These are phyloP conservation scores for Populus pruinosa DNA, from an alignment of 345 rosid species.

Conservation along the genomic window DNA sequence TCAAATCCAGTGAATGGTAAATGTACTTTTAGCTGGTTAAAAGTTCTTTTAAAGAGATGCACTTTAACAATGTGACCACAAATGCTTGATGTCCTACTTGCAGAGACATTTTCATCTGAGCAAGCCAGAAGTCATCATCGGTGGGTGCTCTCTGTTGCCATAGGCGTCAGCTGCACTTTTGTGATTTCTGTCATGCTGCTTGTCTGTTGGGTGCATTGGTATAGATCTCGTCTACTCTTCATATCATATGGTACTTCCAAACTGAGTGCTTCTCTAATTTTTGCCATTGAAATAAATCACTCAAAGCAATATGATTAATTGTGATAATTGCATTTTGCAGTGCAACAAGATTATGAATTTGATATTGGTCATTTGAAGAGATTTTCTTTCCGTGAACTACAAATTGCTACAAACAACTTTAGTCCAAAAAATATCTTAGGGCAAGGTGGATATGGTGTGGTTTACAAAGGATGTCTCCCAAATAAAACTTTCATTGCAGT, in stretches of 20 bases:
- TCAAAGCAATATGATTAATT: not conserved
- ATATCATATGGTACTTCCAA: slow-evolving; percentile 54
- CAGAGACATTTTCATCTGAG: slow-evolving; percentile 47
- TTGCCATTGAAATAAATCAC: not conserved
- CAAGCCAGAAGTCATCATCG: slow-evolving; percentile 37
- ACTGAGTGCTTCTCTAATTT: not conserved
- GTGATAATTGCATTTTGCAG: slow-evolving; percentile 34
- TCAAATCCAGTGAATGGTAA: slow-evolving; percentile 63
- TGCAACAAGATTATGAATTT: slow-evolving; percentile 86
- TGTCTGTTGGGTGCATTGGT: slow-evolving; percentile 77
- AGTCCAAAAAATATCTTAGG: slow-evolving; percentile 76
- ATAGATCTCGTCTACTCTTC: slow-evolving; percentile 56
- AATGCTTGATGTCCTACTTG: slow-evolving; percentile 9
- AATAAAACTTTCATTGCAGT: slow-evolving; percentile 75
- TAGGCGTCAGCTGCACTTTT: slow-evolving; percentile 63
- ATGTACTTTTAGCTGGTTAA: slow-evolving; percentile 2
- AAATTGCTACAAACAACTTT: slow-evolving; percentile 70
- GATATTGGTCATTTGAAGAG: slow-evolving; percentile 82
- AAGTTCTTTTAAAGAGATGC: not conserved
- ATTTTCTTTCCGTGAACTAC: slow-evolving; percentile 80
- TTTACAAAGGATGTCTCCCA: slow-evolving; percentile 82
- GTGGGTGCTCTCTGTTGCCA: slow-evolving; percentile 62
- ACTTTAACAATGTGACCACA: slow-evolving; percentile 3
- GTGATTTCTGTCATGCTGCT: slow-evolving; percentile 62
- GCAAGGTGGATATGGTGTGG: slow-evolving; percentile 96